Evolutionary conservation across 345 rosid genomes (phyloP).

Genomic region (Firmiana major): DNA sequence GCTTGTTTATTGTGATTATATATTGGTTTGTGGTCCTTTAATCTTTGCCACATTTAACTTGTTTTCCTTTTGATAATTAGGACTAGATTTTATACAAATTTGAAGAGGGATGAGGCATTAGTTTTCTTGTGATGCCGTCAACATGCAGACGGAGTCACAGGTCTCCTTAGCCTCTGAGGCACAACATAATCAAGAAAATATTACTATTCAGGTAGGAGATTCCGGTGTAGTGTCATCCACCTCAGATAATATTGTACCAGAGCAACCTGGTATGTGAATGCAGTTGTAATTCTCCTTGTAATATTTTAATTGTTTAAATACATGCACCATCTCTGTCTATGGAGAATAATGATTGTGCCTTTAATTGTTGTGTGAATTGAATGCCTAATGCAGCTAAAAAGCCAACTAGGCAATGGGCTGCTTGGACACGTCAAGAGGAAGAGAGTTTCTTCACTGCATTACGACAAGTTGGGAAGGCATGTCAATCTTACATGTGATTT

Average conservation of each 20-base stretch:
- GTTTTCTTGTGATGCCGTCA: constrained; percentile 32
- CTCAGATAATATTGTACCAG: constrained; percentile 28
- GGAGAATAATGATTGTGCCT: not conserved
- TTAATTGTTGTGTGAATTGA: constrained; percentile 5
- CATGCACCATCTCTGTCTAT: not conserved
- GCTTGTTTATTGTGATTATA: not conserved
- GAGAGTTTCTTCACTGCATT: constrained; percentile 95
- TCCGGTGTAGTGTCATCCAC: constrained; percentile 35
- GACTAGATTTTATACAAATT: not conserved
- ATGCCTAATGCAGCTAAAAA: constrained; percentile 53
- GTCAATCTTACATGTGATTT: constrained; percentile 15
- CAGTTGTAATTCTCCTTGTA: constrained; percentile 13
- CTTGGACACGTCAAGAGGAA: constrained; percentile 99
- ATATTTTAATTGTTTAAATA: not conserved
- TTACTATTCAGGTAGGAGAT: constrained; percentile 42
- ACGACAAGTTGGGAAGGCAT: constrained; percentile 98
- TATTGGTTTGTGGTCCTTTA: not conserved
- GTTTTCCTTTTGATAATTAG: constrained; percentile 9
- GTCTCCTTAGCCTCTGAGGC: constrained; percentile 29
- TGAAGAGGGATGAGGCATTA: constrained; percentile 22
- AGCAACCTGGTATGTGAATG: constrained; percentile 58
- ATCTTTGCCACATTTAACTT: not conserved
- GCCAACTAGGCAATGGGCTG: constrained; percentile 98
- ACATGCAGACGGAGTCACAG: constrained; percentile 39
- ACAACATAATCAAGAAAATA: constrained; percentile 30